Base-by-base conservation (phyloP, 352 stramenopile genomes). In the Globisporangium spinosum region DNA sequence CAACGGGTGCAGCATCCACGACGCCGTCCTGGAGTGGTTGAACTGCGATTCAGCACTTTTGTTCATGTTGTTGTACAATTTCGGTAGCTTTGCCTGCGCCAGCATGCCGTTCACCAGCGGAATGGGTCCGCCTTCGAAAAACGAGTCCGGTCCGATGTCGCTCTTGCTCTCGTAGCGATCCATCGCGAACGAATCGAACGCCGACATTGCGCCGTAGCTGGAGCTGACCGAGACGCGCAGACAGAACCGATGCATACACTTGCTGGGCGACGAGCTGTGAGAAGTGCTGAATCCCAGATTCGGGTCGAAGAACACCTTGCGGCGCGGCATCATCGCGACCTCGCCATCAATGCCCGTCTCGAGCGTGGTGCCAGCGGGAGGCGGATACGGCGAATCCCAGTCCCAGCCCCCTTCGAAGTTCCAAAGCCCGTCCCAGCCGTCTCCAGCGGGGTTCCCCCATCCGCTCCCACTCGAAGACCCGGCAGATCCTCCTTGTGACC, bases 141-240 rank as follows among this genome's bases (percentile, higher is more conserved):
- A 45, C 35, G 55, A 65, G n/a, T 34, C 40, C 17, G 54, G 58
- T 25, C 27, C 68, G 7, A 70, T 20, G 56, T 47, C 64, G 62
- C 15, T 58, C 64, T 68, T 74, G 69, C 58, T 71, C 64, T 82
- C 75, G 55, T 72, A 75, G 23, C 75, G 79, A 67, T 83, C 77
- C 22, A 87, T 22, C 54, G 83, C 75, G 29, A 87, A 85, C 29
- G 75, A 77, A 49, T 87, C 79, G 35, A 87, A 80, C 25, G 76
- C 73, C 23, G 68, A 76, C 62, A 83, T 64, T n/a, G 78, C 75
- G 20, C 79, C 79, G 43, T 80, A 87, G 38, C 76, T 76, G 43
- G 79, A 83, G 35, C 77, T 70, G 58, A 85, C 80, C 12, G 72
- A 67, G 55, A 87, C 1, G 58, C 80, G 65, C 12, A 82, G 38